Percentiles rank a stretch among this genome's conserved stretches.
phyloP scores from a whole-genome alignment of 208 protist species.

The Leptomonas pyrrhocoris region DNA sequence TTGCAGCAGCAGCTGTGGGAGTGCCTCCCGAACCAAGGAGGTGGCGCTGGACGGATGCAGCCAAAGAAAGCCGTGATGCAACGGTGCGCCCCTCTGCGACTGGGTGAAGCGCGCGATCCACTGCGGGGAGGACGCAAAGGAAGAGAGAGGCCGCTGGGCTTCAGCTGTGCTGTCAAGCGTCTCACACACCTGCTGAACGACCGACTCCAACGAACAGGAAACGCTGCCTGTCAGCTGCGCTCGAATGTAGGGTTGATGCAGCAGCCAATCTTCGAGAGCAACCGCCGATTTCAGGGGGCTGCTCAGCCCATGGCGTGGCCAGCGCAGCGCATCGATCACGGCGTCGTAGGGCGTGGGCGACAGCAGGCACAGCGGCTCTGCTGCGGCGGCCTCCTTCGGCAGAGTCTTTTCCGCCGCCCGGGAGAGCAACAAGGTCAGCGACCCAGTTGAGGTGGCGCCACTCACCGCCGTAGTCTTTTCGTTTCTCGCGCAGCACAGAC shows the following conservation, averaged over 20 bases:
- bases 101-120: constrained; percentile 26
- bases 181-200: constrained; percentile 31
- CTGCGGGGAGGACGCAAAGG: not conserved
- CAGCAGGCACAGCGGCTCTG: constrained; percentile 26
- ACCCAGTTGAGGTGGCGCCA: not conserved
- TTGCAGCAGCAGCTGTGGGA: constrained; percentile 49
- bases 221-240: constrained; percentile 11
- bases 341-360: constrained; percentile 23
- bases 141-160: not conserved
- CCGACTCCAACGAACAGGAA: constrained; percentile 1
- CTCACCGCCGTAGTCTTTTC: not conserved
- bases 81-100: constrained; percentile 25
- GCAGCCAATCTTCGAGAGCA: constrained; percentile 32
- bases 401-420: not conserved
- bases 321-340: constrained; percentile 31
- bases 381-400: not conserved
- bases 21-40: constrained; percentile 34
- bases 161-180: not conserved
- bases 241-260: constrained; percentile 19
- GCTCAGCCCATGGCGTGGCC: constrained; percentile 13
- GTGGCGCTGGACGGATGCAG: constrained; percentile 75
- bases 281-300: constrained; percentile 20
- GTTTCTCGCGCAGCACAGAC: not conserved
- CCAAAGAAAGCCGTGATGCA: constrained; percentile 85
- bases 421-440: constrained; percentile 21